Base-by-base conservation (phyloP, 2,329 filamentous ascomycete genomes). In the Cladophialophora exuberans region DNA sequence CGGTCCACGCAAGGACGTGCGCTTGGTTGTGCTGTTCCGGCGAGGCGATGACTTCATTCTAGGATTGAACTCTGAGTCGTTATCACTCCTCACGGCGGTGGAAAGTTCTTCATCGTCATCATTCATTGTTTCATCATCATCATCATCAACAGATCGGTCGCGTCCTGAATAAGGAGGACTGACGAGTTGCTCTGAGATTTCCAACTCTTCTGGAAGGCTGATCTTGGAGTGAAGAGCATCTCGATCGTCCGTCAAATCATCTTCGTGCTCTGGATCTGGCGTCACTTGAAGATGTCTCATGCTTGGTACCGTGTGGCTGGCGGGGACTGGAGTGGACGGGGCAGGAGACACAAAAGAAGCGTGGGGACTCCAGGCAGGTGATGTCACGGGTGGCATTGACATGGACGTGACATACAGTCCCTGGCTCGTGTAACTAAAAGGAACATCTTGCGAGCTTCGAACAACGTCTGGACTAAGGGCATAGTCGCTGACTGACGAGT, bases 251-350 rank as follows among this genome's bases (percentile, higher is more conserved):
- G 49, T 28, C 17, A 25, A n/a, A 15, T 52, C 50, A 7, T 61
- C 56, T 9, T 57, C 56, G 4, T 15, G 18, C 18, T 56, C 45
- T 31, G 56, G 56, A 43, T 61, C 59, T 22, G 54, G 56, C 13
- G 56, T 59, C 23, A 62, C 45, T 41, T 62, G 56, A n/a, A 62
- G 45, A 44, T 62, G 50, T 15, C 56, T 57, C 56, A 62, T 53
- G 33, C 56, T 59, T 33, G 59, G 50, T 6, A 57, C 38, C 1
- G 33, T 35, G n/a, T 54, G 53, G 36, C 23, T 25, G n/a, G 41
- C 20, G 10, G 42, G 25, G 13, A 33, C 28, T 6, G 52, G 23
- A 1, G 49, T 28, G 20, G 49, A 22, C 6, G 48, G 39, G 36
- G 39, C 28, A 10, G 42, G 6, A 2, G 39, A 26, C 35, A 56